Base-by-base conservation (phyloP, 306 rosid genomes). In the Vigna unguiculata region DNA sequence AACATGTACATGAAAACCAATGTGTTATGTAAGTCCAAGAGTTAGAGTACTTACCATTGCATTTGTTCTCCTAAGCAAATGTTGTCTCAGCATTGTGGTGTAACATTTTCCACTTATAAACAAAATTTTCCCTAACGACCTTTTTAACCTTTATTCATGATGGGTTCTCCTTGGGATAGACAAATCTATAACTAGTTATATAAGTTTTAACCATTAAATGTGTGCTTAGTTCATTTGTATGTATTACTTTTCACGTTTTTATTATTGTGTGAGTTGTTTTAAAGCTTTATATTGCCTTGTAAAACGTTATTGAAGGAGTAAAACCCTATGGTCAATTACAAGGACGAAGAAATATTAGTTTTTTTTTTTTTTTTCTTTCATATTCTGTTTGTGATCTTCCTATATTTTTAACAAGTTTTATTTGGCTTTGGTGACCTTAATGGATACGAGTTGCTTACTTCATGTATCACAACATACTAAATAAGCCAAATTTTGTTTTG, bases 1-100 rank as follows among this genome's bases (percentile, higher is more conserved):
- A 79, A 73, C 85, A 83, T 91, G 93, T 88, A 84, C 83, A 85
- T 91, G 91, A 84, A 78, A 79, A 65, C 76, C 69, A 69, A 62
- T 78, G 81, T 85, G 87, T 57, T 84, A 63, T 66, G 71, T 10
- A 65, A 69, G 83, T 75, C 78, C 84, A 71, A 76, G 69, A 80
- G 79, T 80, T 88, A 86, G 87, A 79, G n/a, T 69, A 59, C 57
- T 54, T 76, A 60, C 55, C 66, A 45, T 72, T 69, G 57, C 81
- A 62, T 69, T 77, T 86, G 32, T 87, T 84, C n/a, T 73, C 80
- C 82, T 57, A 69, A 80, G 83, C 77, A 80, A 81, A 62, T 71
- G 78, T 72, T 54, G 63, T 72, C 70, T 79, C 81, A 48, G 36
- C 64, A 22, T 41, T 49, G 70, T 83, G 81, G 53, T 83, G 74